Evolutionary conservation across 129 eudicot species (phyloP), one percentile per base, ranked within the genome.

Genomic region (Scalesia atractyloides): DNA sequence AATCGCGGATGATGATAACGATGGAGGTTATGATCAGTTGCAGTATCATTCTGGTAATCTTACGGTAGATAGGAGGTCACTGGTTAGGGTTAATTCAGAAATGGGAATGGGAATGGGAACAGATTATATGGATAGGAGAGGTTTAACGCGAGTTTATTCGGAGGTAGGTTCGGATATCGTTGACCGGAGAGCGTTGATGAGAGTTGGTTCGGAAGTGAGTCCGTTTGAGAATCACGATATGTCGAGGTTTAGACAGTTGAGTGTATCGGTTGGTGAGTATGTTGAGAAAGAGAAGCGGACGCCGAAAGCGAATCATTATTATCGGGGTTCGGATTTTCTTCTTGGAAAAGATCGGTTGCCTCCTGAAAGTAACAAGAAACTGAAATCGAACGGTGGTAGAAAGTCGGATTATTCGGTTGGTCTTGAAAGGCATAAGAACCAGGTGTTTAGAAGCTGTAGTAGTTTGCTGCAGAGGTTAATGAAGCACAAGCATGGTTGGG

Each of bases 271-370:
- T 60, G 79, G 78, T 74, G 97, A 93, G 13, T 78, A 69, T 56
- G 51, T 72, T 58, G 98, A 93, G 86, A 93, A 84, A 80, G 98
- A 93, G 84, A 93, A 93, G 78, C 82, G 98, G 60, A 90, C 97
- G 13, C 98, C 98, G 0, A 93, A 93, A 68, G 98, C 96, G 0
- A 93, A 93, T 73, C 96, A 84, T 22, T 84, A 44, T 41, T 93
- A 93, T 53, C 66, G 90, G 44, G 84, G 86, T 76, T 85, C 97
- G 0, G 97, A 93, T 60, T 89, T 93, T 16, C 87, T 93, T 56
- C 84, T 89, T 18, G 98, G 87, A 1, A 90, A 89, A 68, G 98
- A 93, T 20, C 68, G 89, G 46, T 79, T 93, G 19, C 98, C 98
- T 5, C 82, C 92, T n/a, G 98, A 93, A 75, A 93, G 88, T 41